Evolutionary conservation across 306 rosid genomes (phyloP), one percentile per base, ranked within the genome.

Genomic region (Alnus glutinosa): DNA sequence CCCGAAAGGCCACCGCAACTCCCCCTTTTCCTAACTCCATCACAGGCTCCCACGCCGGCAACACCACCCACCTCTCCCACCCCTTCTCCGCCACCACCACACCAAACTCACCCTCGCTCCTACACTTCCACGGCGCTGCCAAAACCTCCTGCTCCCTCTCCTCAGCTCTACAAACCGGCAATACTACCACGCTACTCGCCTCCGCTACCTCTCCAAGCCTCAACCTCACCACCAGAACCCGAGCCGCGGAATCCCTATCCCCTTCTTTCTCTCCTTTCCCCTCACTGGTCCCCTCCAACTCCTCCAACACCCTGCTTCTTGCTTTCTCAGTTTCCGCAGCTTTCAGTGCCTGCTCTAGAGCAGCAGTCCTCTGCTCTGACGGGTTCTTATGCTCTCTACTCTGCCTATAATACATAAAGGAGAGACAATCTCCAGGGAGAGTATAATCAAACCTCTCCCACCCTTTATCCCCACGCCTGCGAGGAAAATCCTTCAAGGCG

Each of bases 181-280:
- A 51, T 9, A 91, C 85, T 30, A 85, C 86, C 75, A 95, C 98
- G 0, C 80, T 69, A 14, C 54, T 88, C 0, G 97, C 90, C 78
- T 86, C 97, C n/a, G 94, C 97, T 48, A 91, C 97, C 84, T 95
- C 98, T 3, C 98, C 98, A 5, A 81, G 79, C 86, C 82, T 84
- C 90, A 92, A 9, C 85, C 98, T 87, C 82, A 95, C 98, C 49
- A 95, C 97, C 8, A 96, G 96, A 75, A 95, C 97, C 63, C 19
- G 74, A 47, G 80, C 81, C 13, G 4, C 87, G 0, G 0, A 9
- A 13, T 15, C 74, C 3, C 4, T 34, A 3, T 0, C 86, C 0
- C 9, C 86, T 1, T 6, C 86, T 4, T 13, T 15, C 1, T 3
- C 84, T 4, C 57, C 88, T 30, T n/a, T 28, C 2, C 18, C 79